Evolutionary conservation across 2,329 filamentous ascomycete species (phyloP).

Genomic region (Pseudogymnoascus sp.): DNA sequence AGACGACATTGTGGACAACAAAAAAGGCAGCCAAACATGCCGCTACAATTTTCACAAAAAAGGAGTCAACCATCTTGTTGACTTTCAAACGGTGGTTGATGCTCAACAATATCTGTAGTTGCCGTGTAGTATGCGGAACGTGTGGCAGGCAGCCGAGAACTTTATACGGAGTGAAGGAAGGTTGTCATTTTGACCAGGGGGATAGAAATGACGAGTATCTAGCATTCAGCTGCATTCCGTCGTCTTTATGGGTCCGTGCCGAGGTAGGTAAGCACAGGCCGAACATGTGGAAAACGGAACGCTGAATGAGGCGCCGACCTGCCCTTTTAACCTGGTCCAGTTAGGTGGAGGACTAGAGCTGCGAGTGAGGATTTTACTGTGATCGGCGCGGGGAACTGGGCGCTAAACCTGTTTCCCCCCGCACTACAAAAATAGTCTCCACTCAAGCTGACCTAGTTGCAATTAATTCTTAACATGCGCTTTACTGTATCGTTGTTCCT

Average conservation of each 20-base stretch:
- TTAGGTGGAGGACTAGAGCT: background rate
- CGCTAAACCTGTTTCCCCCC: background rate
- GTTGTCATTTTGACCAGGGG: background rate
- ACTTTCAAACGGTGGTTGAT: background rate
- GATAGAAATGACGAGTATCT: background rate
- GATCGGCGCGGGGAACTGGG: background rate
- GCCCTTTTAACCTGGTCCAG: background rate
- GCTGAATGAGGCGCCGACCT: background rate
- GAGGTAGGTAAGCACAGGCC: background rate
- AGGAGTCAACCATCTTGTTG: background rate
- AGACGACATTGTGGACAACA: background rate
- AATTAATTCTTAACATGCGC: no score
- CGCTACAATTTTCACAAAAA: background rate
- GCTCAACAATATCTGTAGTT: background rate
- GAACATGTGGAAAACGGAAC: background rate
- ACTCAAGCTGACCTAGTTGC: no score
- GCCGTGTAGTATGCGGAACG: background rate
- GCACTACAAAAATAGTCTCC: background rate
- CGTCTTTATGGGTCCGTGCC: background rate
- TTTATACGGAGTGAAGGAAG: background rate
- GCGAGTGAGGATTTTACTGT: background rate
- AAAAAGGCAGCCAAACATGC: background rate
- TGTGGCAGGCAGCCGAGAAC: background rate
- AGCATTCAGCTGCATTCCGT: background rate
- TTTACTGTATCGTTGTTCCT: no score